These are phyloP conservation scores for Moelleriella libera DNA, from an alignment of 2,329 filamentous ascomycete species.

Conservation along the genomic window DNA sequence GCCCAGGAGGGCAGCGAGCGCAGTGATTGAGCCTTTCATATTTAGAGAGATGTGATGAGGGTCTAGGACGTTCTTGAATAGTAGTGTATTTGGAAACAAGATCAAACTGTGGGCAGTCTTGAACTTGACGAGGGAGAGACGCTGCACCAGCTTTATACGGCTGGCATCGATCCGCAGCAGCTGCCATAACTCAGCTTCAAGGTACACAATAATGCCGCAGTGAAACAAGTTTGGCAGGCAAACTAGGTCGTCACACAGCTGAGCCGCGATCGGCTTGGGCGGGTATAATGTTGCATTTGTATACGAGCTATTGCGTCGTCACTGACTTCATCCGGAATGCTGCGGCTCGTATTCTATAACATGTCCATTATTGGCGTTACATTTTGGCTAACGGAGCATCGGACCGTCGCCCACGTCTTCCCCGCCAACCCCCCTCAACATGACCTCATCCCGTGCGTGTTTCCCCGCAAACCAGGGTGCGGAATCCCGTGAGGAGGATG, in stretches of 20 bases:
- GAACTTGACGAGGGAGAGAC: too few relatives aligned
- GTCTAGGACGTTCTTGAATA: too few relatives aligned
- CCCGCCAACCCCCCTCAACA: neutral
- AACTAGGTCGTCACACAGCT: neutral
- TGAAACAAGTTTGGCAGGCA: neutral
- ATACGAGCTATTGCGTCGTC: neutral
- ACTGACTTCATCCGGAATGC: neutral
- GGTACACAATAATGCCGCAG: neutral
- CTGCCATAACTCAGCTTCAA: neutral
- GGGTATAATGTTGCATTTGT: neutral
- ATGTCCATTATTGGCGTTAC: neutral
- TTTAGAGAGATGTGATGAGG: too few relatives aligned
- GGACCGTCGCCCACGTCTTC: too few relatives aligned
- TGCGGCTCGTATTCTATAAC: neutral
- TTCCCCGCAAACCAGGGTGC: neutral
- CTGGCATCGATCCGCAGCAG: neutral
- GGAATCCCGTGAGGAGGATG: neutral
- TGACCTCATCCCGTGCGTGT: neutral
- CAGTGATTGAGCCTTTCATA: constrained; percentile 15
- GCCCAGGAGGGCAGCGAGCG: constrained; percentile 17
- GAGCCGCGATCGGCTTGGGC: neutral
- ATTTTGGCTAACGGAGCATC: neutral
- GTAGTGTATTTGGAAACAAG: too few relatives aligned
- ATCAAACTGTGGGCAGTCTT: too few relatives aligned
- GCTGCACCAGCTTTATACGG: too few relatives aligned